Percentiles rank a stretch among this genome's conserved stretches.
Conservation (phyloP, 1,284 basidiomycete genomes). For the Rhodotorula sp. region DNA sequence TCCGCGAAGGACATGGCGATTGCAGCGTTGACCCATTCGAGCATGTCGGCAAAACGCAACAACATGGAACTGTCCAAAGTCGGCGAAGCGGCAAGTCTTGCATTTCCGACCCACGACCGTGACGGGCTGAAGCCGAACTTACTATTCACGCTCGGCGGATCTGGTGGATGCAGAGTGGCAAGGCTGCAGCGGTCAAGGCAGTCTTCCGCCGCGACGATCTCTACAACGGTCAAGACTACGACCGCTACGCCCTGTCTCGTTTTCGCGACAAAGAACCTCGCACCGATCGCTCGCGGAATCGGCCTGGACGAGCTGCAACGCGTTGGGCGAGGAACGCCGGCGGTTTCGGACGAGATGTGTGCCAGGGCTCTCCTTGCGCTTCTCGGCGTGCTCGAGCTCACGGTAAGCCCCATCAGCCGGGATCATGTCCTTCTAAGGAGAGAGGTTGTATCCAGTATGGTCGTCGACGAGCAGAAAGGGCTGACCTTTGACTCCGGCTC, state of each 20-base stretch:
- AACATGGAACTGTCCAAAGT: constrained; percentile 6
- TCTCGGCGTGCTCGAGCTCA: constrained; percentile 4
- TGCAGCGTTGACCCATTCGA: constrained; percentile 6
- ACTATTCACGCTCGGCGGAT: no score
- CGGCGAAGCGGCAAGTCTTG: constrained; percentile 2
- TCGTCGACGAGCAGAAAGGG: no score
- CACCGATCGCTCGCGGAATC: not conserved
- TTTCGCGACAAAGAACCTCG: not conserved
- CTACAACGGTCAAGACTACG: not conserved
- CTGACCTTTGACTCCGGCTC: not conserved
- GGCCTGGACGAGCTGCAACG: constrained; percentile 6
- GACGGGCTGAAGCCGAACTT: not conserved
- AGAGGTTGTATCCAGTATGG: no score
- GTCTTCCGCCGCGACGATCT: not conserved
- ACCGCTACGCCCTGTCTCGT: not conserved
- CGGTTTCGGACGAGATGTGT: constrained; percentile 13
- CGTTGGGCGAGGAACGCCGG: not conserved
- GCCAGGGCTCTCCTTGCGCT: not conserved
- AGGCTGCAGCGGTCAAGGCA: not conserved
- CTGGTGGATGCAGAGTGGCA: not conserved
- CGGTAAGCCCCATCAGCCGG: not conserved
- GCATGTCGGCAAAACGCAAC: not conserved
- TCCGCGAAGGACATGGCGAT: not conserved
- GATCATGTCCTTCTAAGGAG: no score
- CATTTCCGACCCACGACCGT: not conserved